Evolutionary conservation across 805 yeast genomes (phyloP).

Genomic region (Geotrichum ghanense): DNA sequence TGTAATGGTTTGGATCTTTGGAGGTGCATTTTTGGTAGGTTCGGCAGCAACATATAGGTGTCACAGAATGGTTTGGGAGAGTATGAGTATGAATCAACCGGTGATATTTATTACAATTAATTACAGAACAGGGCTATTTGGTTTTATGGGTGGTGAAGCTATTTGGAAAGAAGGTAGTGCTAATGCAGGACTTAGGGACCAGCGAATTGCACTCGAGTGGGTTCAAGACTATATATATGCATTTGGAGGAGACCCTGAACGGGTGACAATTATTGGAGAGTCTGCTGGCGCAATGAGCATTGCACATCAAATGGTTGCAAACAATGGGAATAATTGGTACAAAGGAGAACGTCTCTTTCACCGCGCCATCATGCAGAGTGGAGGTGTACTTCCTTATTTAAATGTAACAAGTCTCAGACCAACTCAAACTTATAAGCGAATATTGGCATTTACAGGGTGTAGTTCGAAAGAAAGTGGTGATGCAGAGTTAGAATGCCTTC

Average conservation of each 20-base stretch:
- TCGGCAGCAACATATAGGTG: slow-evolving; percentile 14
- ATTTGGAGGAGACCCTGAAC: slow-evolving; percentile 29
- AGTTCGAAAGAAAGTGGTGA: neutral
- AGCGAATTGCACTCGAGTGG: slow-evolving; percentile 28
- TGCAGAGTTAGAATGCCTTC: slow-evolving; percentile 6
- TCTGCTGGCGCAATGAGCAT: slow-evolving; percentile 26
- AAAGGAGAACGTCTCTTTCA: slow-evolving; percentile 11
- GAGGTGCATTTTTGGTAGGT: slow-evolving; percentile 28
- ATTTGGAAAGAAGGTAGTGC: slow-evolving; percentile 14
- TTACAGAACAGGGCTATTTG: slow-evolving; percentile 28
- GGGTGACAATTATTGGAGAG: slow-evolving; percentile 30
- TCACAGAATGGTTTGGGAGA: slow-evolving; percentile 9
- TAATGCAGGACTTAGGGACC: slow-evolving; percentile 30
- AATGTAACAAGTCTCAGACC: slow-evolving; percentile 2
- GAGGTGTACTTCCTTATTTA: slow-evolving; percentile 8
- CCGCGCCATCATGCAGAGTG: slow-evolving; percentile 14
- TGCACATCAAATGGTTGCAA: slow-evolving; percentile 8
- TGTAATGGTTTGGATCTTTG: slow-evolving; percentile 27
- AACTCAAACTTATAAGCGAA: slow-evolving; percentile 6
- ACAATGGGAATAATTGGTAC: slow-evolving; percentile 9
- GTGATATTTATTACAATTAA: slow-evolving; percentile 20
- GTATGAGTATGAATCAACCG: slow-evolving; percentile 2
- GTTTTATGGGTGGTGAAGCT: slow-evolving; percentile 23
- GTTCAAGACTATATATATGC: slow-evolving; percentile 23
- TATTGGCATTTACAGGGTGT: slow-evolving; percentile 8